Percentiles rank a stretch among this genome's conserved stretches.
These are phyloP conservation scores for Ulmus americana DNA, from an alignment of 331 rosid genomes.

Conservation along the genomic window DNA sequence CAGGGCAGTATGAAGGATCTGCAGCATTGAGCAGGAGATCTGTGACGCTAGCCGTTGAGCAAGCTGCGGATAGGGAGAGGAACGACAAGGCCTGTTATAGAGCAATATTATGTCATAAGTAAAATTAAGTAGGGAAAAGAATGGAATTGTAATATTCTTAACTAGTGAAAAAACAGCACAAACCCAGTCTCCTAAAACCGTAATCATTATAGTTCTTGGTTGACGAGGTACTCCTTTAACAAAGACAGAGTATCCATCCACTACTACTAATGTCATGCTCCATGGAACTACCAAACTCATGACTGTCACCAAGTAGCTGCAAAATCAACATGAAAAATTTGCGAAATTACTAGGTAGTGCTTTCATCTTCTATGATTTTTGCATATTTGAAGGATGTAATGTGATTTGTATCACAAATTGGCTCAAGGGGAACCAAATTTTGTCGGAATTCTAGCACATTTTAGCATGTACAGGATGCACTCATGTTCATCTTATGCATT, in stretches of 20 bases:
- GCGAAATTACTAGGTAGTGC: neutral
- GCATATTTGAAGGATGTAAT: too few relatives aligned
- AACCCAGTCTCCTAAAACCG: conserved; percentile 71
- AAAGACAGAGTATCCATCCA: conserved; percentile 73
- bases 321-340: conserved; percentile 29
- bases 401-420: too few relatives aligned
- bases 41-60: conserved; percentile 66
- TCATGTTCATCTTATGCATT: too few relatives aligned
- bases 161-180: conserved; percentile 9
- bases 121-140: neutral
- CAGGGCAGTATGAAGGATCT: conserved; percentile 34
- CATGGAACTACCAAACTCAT: conserved; percentile 91
- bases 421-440: too few relatives aligned
- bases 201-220: conserved; percentile 40
- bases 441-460: too few relatives aligned
- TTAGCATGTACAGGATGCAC: too few relatives aligned
- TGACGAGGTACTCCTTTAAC: conserved; percentile 50
- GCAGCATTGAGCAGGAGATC: conserved; percentile 37
- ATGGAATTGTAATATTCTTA: neutral
- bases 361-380: neutral
- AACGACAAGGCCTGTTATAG: conserved; percentile 55
- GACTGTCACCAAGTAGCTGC: conserved; percentile 80
- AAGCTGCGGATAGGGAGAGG: conserved; percentile 71
- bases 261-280: conserved; percentile 68
- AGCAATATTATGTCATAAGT: neutral